These are phyloP conservation scores for Rhodamnia argentea DNA, from an alignment of 345 rosid species.

Conservation along the genomic window DNA sequence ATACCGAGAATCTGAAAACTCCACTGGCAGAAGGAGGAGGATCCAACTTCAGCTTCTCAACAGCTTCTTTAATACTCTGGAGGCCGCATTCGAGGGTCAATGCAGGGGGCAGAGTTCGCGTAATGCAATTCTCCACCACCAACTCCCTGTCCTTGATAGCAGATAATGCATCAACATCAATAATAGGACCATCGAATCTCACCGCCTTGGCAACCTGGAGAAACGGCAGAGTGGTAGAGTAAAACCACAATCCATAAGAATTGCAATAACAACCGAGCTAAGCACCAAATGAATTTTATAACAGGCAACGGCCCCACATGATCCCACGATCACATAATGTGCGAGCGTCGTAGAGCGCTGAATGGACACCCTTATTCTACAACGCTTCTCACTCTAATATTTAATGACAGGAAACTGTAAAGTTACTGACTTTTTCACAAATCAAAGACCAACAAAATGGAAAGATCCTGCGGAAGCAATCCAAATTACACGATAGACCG, in stretches of 20 bases:
- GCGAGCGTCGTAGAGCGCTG: background rate
- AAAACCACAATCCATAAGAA: background rate
- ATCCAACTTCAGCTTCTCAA: conserved; percentile 45
- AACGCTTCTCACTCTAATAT: background rate
- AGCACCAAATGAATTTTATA: background rate
- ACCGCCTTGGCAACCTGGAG: conserved; percentile 31
- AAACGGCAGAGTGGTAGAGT: background rate
- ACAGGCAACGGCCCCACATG: background rate
- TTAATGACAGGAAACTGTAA: background rate
- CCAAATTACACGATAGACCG: background rate
- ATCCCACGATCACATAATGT: background rate
- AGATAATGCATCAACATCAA: conserved; percentile 17
- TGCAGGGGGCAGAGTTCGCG: conserved; percentile 68
- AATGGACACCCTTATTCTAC: background rate
- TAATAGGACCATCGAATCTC: conserved; percentile 49
- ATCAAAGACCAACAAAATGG: background rate
- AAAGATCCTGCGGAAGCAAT: background rate
- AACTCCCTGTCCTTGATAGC: conserved; percentile 33
- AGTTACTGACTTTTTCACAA: background rate
- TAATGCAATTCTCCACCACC: conserved; percentile 53
- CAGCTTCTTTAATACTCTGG: conserved; percentile 39
- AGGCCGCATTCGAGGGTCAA: conserved; percentile 69
- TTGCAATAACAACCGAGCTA: background rate
- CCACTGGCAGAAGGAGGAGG: conserved; percentile 54
- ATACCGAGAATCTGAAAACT: conserved; percentile 67